A percentile compares a stretch with the other conserved stretches of the same genome.
These are phyloP conservation scores for Penicillium polonicum DNA, from an alignment of 2,329 filamentous ascomycete species.

Conservation along the genomic window DNA sequence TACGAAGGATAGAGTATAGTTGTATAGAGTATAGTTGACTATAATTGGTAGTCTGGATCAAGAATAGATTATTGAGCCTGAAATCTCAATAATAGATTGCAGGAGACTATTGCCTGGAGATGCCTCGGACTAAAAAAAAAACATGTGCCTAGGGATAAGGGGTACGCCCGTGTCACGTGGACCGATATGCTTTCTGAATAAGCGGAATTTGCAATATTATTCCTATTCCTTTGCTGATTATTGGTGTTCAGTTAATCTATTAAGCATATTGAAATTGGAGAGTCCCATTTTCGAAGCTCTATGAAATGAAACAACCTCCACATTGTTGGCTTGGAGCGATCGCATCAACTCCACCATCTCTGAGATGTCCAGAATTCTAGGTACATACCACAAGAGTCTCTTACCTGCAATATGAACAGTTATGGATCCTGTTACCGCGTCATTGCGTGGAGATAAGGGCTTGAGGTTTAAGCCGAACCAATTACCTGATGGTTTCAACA, in stretches of 20 bases:
- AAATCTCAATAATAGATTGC: background rate
- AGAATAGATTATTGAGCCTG: background rate
- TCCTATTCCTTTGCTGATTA: background rate
- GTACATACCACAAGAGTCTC: background rate
- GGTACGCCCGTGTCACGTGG: conserved; percentile 3
- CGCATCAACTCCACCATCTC: background rate
- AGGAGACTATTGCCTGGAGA: background rate
- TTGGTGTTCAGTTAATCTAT: background rate
- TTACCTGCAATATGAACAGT: background rate
- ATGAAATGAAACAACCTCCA: background rate
- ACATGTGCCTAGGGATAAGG: conserved; percentile 4
- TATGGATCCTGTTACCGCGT: background rate
- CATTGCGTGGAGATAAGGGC: background rate
- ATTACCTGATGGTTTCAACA: background rate
- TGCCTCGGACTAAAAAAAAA: background rate
- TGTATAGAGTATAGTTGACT: too few relatives aligned
- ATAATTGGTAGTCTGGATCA: background rate
- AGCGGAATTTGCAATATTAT: background rate
- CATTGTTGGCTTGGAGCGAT: background rate
- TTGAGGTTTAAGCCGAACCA: background rate
- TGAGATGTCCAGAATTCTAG: background rate
- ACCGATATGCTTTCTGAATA: background rate
- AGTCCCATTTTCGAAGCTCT: background rate
- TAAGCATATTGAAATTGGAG: background rate
- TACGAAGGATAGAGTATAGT: background rate